Percentiles rank a stretch among this genome's conserved stretches.
phyloP scores from a whole-genome alignment of 208 protist genomes.

The Acanthamoeba healyi region DNA sequence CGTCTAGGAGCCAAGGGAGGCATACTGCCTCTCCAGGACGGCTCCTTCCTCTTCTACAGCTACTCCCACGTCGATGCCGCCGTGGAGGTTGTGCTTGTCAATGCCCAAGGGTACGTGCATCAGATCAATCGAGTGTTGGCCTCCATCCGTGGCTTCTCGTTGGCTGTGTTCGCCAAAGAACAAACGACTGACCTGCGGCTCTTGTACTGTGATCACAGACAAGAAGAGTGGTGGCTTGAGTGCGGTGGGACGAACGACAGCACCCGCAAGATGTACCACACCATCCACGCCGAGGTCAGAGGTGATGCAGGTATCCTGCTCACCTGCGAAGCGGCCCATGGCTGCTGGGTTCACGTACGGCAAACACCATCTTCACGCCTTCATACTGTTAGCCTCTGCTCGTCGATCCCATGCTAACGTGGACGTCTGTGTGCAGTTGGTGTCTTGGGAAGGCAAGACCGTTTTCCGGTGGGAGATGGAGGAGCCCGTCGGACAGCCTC shows the following conservation, averaged over 20 bases:
- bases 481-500: not conserved
- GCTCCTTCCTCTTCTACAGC: conserved; percentile 49
- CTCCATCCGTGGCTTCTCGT: too few species aligned
- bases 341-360: conserved; percentile 28
- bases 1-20: not conserved
- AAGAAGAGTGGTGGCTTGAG: conserved; percentile 36
- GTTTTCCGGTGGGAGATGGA: conserved; percentile 30
- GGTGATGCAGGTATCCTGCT: conserved; percentile 3
- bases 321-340: not conserved
- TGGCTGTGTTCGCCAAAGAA: too few species aligned
- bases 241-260: not conserved
- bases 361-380: not conserved
- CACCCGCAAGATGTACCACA: not conserved
- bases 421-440: not conserved
- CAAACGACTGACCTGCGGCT: not conserved
- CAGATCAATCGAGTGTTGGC: too few species aligned
- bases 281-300: not conserved
- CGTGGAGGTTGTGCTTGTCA: conserved; percentile 25
- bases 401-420: not conserved
- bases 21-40: conserved; percentile 8
- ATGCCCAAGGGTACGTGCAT: not conserved
- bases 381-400: not conserved
- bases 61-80: not conserved
- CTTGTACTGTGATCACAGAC: not conserved
- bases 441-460: conserved; percentile 23